A percentile compares a stretch with the other conserved stretches of the same genome.
Evolutionary conservation across 345 rosid genomes (phyloP).

Genomic region (Eucalyptus curtisii): DNA sequence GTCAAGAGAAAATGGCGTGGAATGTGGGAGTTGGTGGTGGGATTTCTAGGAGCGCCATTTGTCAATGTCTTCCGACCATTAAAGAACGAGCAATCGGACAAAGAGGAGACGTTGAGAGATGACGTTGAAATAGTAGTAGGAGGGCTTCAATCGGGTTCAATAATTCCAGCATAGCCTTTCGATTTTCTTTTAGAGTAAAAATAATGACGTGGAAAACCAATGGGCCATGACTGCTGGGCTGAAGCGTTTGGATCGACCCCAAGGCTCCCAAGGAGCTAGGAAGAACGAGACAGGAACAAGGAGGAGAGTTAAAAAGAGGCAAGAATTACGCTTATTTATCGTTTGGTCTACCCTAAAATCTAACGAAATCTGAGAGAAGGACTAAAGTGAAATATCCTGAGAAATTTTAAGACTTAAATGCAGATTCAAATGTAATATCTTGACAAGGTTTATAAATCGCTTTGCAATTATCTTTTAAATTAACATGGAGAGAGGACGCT

Average conservation of each 20-base stretch:
- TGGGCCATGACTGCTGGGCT: neutral
- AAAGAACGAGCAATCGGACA: neutral
- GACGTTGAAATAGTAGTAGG: neutral
- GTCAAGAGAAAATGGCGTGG: neutral
- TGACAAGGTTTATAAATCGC: fast-evolving
- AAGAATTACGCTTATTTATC: neutral
- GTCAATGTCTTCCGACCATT: neutral
- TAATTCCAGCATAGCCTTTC: neutral
- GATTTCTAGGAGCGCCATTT: neutral
- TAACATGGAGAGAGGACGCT: neutral
- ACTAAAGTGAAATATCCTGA: too few species aligned
- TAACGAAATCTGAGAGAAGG: neutral
- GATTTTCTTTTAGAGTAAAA: neutral
- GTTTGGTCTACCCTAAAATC: neutral
- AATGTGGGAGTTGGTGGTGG: neutral
- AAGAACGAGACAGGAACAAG: neutral
- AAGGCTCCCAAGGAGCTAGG: neutral
- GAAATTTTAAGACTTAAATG: neutral
- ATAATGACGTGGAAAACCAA: neutral
- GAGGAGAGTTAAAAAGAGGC: neutral
- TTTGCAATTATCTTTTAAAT: neutral
- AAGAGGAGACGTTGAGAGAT: neutral
- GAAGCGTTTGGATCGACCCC: neutral
- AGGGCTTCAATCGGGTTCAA: neutral
- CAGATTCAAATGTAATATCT: neutral